Evolutionary conservation across 2,329 filamentous ascomycete genomes (phyloP).

Genomic region (Curvularia sp.): DNA sequence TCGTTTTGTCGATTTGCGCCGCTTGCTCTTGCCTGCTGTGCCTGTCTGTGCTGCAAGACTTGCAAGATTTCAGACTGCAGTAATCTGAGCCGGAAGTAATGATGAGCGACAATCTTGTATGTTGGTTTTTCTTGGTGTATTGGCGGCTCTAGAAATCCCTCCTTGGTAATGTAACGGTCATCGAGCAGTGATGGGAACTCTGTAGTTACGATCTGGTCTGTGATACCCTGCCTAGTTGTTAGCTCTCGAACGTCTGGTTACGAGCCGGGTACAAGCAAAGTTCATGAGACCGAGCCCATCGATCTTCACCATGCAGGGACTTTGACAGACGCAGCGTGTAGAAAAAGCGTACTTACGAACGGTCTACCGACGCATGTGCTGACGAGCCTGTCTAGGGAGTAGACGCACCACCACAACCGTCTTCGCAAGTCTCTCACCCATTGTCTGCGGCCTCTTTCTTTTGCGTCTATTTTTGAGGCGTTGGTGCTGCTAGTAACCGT

Average conservation of each 20-base stretch:
- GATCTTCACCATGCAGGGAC: no score
- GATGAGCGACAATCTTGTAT: slow-evolving; percentile 89
- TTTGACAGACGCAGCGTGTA: neutral
- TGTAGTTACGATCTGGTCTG: slow-evolving; percentile 95
- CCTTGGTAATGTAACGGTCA: slow-evolving; percentile 83
- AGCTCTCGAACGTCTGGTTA: slow-evolving; percentile 8
- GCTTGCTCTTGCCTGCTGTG: slow-evolving; percentile 74
- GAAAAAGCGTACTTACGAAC: slow-evolving; percentile 61
- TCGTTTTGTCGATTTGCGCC: slow-evolving; percentile 71
- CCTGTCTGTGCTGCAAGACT: slow-evolving; percentile 90
- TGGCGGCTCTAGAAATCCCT: slow-evolving; percentile 71
- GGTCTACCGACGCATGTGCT: slow-evolving; percentile 92
- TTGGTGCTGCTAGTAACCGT: slow-evolving; percentile 31
- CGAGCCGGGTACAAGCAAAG: neutral
- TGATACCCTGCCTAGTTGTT: slow-evolving; percentile 64
- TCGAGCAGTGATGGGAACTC: slow-evolving; percentile 91
- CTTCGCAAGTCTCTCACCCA: slow-evolving; percentile 87
- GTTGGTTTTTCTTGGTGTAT: slow-evolving; percentile 69
- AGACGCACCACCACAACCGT: slow-evolving; percentile 95
- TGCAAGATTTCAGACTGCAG: slow-evolving; percentile 95
- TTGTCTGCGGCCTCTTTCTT: slow-evolving; percentile 73
- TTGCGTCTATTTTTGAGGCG: slow-evolving; percentile 54
- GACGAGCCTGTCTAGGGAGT: slow-evolving; percentile 92
- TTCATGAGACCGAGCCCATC: neutral
- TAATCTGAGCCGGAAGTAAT: slow-evolving; percentile 88